phyloP scores from a whole-genome alignment of 352 stramenopile genomes.

The Globisporangium nodosum region DNA sequence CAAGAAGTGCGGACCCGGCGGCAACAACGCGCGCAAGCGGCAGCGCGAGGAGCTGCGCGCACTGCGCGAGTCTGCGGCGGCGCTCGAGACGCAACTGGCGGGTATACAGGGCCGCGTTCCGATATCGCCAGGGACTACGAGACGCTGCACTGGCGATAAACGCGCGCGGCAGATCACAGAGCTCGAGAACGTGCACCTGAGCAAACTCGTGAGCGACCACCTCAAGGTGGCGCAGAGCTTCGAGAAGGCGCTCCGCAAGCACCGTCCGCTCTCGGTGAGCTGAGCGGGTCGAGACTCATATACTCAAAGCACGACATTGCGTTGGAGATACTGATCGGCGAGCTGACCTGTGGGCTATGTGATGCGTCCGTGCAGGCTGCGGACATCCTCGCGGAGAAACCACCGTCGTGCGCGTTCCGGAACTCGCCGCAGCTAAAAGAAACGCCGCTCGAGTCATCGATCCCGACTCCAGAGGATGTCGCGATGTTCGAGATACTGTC shows the following conservation, averaged over 20 bases:
- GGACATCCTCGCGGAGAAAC: neutral
- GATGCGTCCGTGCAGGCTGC: neutral
- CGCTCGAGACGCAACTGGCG: slow-evolving; percentile 2
- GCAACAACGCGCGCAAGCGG: slow-evolving; percentile 9
- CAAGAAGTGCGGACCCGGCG: slow-evolving; percentile 3
- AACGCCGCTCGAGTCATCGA: neutral
- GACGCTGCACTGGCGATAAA: neutral
- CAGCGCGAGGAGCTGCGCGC: slow-evolving; percentile 8
- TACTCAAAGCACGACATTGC: neutral
- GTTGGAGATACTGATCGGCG: neutral
- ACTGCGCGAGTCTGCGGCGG: neutral
- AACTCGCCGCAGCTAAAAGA: neutral
- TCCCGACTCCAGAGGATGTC: neutral
- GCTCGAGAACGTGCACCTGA: slow-evolving; percentile 17
- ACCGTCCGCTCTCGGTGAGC: slow-evolving; percentile 14
- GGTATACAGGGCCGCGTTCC: neutral
- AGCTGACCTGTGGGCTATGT: neutral
- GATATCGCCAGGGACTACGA: neutral
- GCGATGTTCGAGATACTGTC: neutral
- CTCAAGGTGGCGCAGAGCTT: slow-evolving; percentile 17
- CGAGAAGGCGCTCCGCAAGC: slow-evolving; percentile 16
- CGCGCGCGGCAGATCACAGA: slow-evolving; percentile 1
- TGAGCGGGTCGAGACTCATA: too few relatives aligned
- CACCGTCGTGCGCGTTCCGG: neutral
- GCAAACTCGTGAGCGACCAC: slow-evolving; percentile 26